Evolutionary conservation across 2,329 filamentous ascomycete genomes (phyloP).

Genomic region (Karstenula rhodostoma): DNA sequence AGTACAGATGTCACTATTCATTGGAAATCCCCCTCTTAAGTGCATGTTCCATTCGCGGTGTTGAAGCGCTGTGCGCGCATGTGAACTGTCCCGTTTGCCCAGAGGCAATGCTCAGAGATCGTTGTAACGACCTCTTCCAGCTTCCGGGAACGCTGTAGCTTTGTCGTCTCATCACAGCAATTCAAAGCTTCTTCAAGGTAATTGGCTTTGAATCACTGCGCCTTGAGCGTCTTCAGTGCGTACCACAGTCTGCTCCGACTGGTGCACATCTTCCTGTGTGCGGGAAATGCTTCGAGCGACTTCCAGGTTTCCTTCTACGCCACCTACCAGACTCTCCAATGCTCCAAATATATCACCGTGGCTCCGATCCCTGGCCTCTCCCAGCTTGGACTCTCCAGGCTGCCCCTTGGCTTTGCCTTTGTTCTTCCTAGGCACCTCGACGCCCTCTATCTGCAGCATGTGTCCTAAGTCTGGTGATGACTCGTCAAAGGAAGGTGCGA

Average conservation of each 20-base stretch:
- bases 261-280: constrained; percentile 23
- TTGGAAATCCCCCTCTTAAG: neutral
- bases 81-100: neutral
- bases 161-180: neutral
- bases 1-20: neutral
- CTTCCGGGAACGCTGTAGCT: no score
- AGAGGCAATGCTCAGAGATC: neutral
- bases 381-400: constrained; percentile 37
- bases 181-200: neutral
- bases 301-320: constrained; percentile 47
- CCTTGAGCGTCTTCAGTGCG: constrained; percentile 14
- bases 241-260: constrained; percentile 20
- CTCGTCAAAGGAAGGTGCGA: constrained; percentile 70
- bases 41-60: neutral
- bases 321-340: constrained; percentile 47
- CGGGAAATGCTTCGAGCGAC: constrained; percentile 46
- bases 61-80: neutral
- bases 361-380: constrained; percentile 39
- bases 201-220: constrained; percentile 11
- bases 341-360: constrained; percentile 47
- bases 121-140: neutral
- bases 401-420: constrained; percentile 43
- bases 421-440: constrained; percentile 44
- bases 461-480: constrained; percentile 55
- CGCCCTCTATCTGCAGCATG: constrained; percentile 71